Evolutionary conservation across 139 green algal genomes (phyloP), one percentile per base, ranked within the genome.

Genomic region (Chlamydomonas asymmetrica): DNA sequence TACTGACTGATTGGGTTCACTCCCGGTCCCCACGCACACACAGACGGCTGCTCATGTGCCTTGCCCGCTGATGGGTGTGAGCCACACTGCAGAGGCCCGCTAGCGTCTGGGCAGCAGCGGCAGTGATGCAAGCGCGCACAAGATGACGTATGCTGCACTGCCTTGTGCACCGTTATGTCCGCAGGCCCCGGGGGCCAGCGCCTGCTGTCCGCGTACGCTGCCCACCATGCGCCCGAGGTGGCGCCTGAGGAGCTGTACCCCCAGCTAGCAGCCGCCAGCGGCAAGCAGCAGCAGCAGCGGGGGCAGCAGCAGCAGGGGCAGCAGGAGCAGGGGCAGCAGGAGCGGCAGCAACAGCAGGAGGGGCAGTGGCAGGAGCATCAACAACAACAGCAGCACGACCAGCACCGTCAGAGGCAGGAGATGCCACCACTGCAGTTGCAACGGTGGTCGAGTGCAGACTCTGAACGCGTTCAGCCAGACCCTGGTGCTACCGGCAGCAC

Each of bases 181-280:
- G 71, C 43, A 9, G 59, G 32, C 2, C 32, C 39, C 13, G 59
- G 59, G 41, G 54, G 56, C 27, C 80, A 85, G 67, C 73, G 74
- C 1, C 61, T 60, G 20, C 68, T 85, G 2, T 66, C 66, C 29
- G 75, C 75, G 31, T 82, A 80, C 65, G 50, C n/a, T 29, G 35
- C n/a, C 25, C 63, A 84, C 23, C 43, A 43, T 2, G 67, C 70
- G 18, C 29, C 54, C 23, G 45, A 57, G 8, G 35, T 85, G 23
- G 31, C 64, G 22, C 43, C 75, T 18, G 39, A 75, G 48, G 75
- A 88, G 70, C 35, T 85, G 27, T 88, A 82, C 76, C 83, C 83
- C 29, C 57, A 71, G 64, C 71, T 82, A 40, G 60, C 31, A 6
- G 22, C 16, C 8, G 27, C 20, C 1, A 29, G 1, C 39, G 10